Base-by-base conservation (phyloP, 2,329 filamentous ascomycete genomes). In the Daldinia sp. region DNA sequence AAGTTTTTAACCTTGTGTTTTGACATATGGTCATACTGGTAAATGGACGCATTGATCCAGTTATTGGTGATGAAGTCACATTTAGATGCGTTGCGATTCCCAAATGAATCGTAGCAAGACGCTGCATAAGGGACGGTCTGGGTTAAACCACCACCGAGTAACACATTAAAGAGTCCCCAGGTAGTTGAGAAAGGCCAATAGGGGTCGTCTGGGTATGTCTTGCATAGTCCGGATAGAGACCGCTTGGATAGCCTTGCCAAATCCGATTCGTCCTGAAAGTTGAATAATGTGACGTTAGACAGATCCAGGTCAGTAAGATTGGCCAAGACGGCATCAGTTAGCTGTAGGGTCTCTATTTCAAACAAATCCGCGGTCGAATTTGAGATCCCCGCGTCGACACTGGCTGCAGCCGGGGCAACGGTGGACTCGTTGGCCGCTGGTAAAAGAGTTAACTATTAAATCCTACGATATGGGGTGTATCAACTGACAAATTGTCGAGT, bases 131-230 rank as follows among this genome's bases (percentile, higher is more conserved):
- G 76, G 0, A 73, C 58, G 2, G 75, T 71, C 59, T 77, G 69
- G 47, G 74, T 73, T 39, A 78, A 47, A 63, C 71, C 23, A 43
- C 73, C 49, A 49, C 75, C 78, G 59, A 79, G 62, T 11, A 80
- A 70, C 15, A 75, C 51, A 50, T 80, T 61, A n/a, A 80, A 75
- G 2, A 79, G 52, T 7, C 69, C 65, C 77, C 77, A 78, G 0
- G 72, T 60, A 2, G 61, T 10, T 0, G 55, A 39, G 2, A 51
- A 65, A 0, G 77, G 77, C 71, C 74, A 78, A 1, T 69, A 41
- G 2, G 39, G 11, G 6, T 78, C 76, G 3, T 74, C 75, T 1
- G 76, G 76, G 15, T 74, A 76, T 0, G 70, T 72, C 57, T 78
- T 78, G 69, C 77, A 78, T 25, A 62, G 49, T 11, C 71, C 72